Conservation (phyloP, 176 grass and related monocot species). For the Cenchrus purpureus region DNA sequence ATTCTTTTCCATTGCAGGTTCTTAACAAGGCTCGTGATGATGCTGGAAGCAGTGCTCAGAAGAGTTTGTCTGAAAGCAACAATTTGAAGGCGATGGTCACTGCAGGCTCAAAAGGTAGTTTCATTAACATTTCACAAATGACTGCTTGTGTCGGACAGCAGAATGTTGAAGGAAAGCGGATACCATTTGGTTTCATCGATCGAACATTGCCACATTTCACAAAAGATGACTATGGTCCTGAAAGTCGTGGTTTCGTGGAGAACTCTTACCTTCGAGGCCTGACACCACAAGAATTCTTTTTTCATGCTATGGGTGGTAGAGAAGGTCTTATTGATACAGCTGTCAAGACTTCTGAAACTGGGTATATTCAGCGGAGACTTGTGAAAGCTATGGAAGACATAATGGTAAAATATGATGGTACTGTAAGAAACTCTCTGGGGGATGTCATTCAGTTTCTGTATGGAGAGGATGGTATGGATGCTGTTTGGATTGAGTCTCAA, state of each 20-base stretch:
- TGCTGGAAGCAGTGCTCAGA: slow-evolving; percentile 95
- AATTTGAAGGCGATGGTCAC: slow-evolving; percentile 99
- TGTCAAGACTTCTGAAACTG: slow-evolving; percentile 93
- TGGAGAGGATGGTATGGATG: slow-evolving; percentile 99
- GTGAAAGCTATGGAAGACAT: slow-evolving; percentile 99
- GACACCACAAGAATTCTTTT: slow-evolving; percentile 97
- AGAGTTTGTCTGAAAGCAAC: slow-evolving; percentile 97
- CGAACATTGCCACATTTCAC: slow-evolving; percentile 95
- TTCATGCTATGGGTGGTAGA: slow-evolving; percentile 88
- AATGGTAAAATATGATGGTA: slow-evolving; percentile 98
- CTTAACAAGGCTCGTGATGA: slow-evolving; percentile 99
- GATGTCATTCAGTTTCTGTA: slow-evolving; percentile 98
- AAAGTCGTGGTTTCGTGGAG: slow-evolving; percentile 98
- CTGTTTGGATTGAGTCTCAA: slow-evolving; percentile 94
- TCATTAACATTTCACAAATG: slow-evolving; percentile 99
- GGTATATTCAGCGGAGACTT: slow-evolving; percentile 90
- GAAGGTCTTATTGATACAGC: slow-evolving; percentile 92
- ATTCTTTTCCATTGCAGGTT: slow-evolving; percentile 57
- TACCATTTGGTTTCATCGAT: slow-evolving; percentile 91
- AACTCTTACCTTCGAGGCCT: slow-evolving; percentile 96
- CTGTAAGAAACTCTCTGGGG: slow-evolving; percentile 94
- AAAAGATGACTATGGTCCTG: slow-evolving; percentile 88
- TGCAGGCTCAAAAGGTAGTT: slow-evolving; percentile 92
- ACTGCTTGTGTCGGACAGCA: slow-evolving; percentile 99
- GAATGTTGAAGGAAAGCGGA: slow-evolving; percentile 99